phyloP scores from a whole-genome alignment of 2,329 filamentous ascomycete genomes.

The Stagonosporopsis rhizophila region DNA sequence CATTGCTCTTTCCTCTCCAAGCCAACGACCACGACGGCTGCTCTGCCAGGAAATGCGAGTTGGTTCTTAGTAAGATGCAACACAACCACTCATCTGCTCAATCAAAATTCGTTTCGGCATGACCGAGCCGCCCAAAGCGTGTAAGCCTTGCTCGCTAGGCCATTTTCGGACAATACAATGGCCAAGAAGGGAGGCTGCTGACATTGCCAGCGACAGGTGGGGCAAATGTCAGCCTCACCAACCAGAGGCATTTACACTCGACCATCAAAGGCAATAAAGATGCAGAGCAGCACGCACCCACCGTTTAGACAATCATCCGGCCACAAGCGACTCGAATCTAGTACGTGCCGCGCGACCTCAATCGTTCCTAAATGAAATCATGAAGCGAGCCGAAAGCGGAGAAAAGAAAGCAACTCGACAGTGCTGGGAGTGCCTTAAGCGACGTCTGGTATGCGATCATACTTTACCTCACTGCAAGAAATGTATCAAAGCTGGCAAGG shows the following conservation, averaged over 20 bases:
- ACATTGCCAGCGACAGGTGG: slow-evolving; percentile 6
- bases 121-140: not conserved
- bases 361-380: not conserved
- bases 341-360: not conserved
- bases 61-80: not conserved
- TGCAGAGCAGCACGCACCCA: slow-evolving; percentile 24
- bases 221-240: slow-evolving; percentile 1
- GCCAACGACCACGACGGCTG: not conserved
- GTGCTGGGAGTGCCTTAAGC: slow-evolving; percentile 45
- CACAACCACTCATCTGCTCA: not conserved
- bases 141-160: not conserved
- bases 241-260: slow-evolving; percentile 2
- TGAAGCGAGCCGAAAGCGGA: slow-evolving; percentile 22
- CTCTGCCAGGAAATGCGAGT: not conserved
- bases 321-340: slow-evolving; percentile 15
- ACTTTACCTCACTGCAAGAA: slow-evolving; percentile 42
- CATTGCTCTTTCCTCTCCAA: not conserved
- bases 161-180: slow-evolving; percentile 17
- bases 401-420: slow-evolving; percentile 35
- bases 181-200: slow-evolving; percentile 27
- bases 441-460: slow-evolving; percentile 44
- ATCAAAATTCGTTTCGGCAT: not conserved
- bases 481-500: slow-evolving; percentile 36
- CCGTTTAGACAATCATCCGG: slow-evolving; percentile 1
- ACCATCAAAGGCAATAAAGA: slow-evolving; percentile 34